Evolutionary conservation across 106 monocot species (phyloP), one percentile per base, ranked within the genome.

Genomic region (Narthecium ossifragum): DNA sequence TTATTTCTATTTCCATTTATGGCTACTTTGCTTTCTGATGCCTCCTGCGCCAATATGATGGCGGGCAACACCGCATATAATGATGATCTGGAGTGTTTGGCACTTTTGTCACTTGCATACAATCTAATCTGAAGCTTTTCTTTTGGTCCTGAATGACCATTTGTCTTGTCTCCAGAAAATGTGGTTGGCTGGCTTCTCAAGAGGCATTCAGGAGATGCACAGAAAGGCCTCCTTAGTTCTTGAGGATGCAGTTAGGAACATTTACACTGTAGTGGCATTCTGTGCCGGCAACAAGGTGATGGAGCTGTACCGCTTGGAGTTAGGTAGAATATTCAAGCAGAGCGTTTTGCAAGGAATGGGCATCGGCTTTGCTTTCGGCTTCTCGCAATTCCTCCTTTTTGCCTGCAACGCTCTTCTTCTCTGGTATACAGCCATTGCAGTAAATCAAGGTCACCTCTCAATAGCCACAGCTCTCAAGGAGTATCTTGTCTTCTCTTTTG

Each of bases 211-310:
- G 60, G 98, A 98, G 60, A 98, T 98, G 98, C 98, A 98, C 59
- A 77, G 91, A 65, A 91, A 98, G 47, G 98, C 91, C 31, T 98
- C 98, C 31, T 60, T 98, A 63, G 91, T 98, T 38, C 98, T 98
- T 47, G 98, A 98, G 71, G 98, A 98, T 77, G 90, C 98, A 62
- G 98, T 98, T 47, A 83, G 98, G 71, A 98, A 98, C 71, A 98
- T 91, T 33, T 98, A 98, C 33, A 98, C 91, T 14, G 91, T 98
- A 37, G 98, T 99, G 27, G 91, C 91, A 15, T 99, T 88, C 64
- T 91, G 91, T 70, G 91, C 98, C n/a, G 98, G 98, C 34, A 88
- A 99, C 72, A 88, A 99, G 68, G 87, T 99, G 34, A 99, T 91
- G 81, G 90, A 91, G 52, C 74, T 99, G 11, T 99, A 99, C 58